Conservation (phyloP, 2,329 filamentous ascomycete genomes). For the Aspergillus neoniger region DNA sequence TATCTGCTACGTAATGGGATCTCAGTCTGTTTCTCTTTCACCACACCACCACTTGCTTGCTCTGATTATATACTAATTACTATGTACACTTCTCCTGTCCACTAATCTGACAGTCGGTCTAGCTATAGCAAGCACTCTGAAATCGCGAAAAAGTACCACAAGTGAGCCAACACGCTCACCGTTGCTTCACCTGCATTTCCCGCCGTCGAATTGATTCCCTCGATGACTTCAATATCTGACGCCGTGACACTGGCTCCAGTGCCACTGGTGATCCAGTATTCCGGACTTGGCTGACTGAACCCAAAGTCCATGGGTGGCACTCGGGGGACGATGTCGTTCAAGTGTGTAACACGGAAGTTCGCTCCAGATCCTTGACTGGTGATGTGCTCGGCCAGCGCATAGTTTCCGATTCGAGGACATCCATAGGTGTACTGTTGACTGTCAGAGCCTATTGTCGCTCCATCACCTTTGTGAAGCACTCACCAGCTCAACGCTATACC, state of each 20-base stretch:
- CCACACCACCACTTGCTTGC: no score
- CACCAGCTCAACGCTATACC: conserved; percentile 46
- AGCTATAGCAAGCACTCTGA: conserved; percentile 20
- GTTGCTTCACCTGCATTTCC: conserved; percentile 37
- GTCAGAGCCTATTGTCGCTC: conserved; percentile 4
- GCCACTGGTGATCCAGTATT: conserved; percentile 44
- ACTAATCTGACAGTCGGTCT: no score
- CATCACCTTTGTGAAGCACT: conserved; percentile 24
- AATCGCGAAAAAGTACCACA: conserved; percentile 38
- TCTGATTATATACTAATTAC: no score
- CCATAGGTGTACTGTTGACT: conserved; percentile 44
- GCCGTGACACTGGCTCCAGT: conserved; percentile 31
- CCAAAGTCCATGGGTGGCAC: conserved; percentile 37
- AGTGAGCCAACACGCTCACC: conserved; percentile 32
- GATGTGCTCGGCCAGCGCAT: conserved; percentile 41
- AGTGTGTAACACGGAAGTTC: conserved; percentile 43
- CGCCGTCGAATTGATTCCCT: conserved; percentile 33
- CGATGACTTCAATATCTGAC: conserved; percentile 34
- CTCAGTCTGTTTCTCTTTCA: no score
- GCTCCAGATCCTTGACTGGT: conserved; percentile 32
- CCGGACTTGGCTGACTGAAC: conserved; percentile 41
- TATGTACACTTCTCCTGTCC: no score
- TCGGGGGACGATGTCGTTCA: conserved; percentile 42
- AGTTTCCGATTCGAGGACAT: conserved; percentile 46
- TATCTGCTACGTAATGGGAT: background rate